Evolutionary conservation across 257 asterid genomes (phyloP).

Genomic region (Solanum bukasovii): DNA sequence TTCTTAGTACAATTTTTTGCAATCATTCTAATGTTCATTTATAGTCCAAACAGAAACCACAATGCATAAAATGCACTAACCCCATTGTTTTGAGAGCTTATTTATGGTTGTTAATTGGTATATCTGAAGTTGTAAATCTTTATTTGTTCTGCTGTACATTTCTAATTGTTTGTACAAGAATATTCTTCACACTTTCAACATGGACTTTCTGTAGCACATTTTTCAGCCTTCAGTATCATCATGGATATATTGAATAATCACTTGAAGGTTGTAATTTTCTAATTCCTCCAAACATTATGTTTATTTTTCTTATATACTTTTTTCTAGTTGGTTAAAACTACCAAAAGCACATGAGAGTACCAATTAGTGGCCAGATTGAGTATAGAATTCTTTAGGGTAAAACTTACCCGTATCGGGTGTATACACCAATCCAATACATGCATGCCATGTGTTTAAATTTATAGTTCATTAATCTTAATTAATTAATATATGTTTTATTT

Average conservation of each 20-base stretch:
- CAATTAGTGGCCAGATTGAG: neutral
- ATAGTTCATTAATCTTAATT: too few relatives aligned
- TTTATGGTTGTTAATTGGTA: conserved; percentile 4
- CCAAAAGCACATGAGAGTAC: neutral
- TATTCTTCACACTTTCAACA: neutral
- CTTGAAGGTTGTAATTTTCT: neutral
- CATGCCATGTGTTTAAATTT: too few relatives aligned
- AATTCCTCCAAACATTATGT: neutral
- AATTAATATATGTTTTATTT: too few relatives aligned
- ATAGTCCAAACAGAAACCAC: neutral
- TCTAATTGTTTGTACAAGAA: neutral
- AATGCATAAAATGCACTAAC: conserved; percentile 4
- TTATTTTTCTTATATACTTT: too few relatives aligned
- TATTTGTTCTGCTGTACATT: neutral
- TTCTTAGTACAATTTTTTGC: neutral
- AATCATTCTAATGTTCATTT: conserved; percentile 5
- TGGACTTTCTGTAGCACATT: neutral
- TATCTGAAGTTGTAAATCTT: neutral
- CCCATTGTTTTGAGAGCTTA: conserved; percentile 6
- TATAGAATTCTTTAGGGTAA: neutral
- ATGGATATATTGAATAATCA: neutral
- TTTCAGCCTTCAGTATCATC: neutral
- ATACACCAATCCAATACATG: too few relatives aligned
- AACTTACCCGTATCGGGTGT: too few relatives aligned
- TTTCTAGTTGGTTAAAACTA: neutral